Conservation (phyloP, 805 yeast species). For the Ogataea corticis region DNA sequence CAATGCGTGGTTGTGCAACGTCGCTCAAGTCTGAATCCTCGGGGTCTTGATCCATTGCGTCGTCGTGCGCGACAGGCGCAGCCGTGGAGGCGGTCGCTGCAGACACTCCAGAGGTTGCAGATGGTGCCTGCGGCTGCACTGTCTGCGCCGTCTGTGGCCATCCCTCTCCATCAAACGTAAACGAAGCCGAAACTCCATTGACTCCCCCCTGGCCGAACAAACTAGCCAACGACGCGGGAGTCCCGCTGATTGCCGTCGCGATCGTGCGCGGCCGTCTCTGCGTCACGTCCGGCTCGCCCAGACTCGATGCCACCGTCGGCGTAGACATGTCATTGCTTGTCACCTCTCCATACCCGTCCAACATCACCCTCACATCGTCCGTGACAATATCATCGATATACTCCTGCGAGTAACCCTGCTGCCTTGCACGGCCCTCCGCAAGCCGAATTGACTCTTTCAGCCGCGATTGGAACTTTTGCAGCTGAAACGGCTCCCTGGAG, state of each 20-base stretch:
- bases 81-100: too few relatives aligned
- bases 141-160: too few relatives aligned
- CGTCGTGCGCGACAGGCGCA: constrained; percentile 1
- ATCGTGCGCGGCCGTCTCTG: constrained; percentile 18
- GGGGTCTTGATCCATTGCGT: constrained; percentile 21
- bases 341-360: constrained; percentile 24
- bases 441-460: constrained; percentile 30
- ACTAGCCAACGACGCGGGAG: constrained; percentile 17
- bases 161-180: constrained; percentile 9
- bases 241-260: constrained; percentile 18
- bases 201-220: constrained; percentile 10
- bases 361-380: constrained; percentile 22
- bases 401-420: constrained; percentile 33
- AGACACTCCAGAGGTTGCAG: too few relatives aligned
- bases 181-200: constrained; percentile 10
- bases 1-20: constrained; percentile 7
- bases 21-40: constrained; percentile 14
- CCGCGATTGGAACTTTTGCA: constrained; percentile 28
- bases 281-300: constrained; percentile 14
- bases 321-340: constrained; percentile 6
- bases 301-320: constrained; percentile 18
- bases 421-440: constrained; percentile 32
- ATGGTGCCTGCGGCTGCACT: too few relatives aligned
- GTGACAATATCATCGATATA: constrained; percentile 31
- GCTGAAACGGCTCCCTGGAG: constrained; percentile 19